Base-by-base conservation (phyloP, 2,329 filamentous ascomycete species). In the Bipolaris bicolor region DNA sequence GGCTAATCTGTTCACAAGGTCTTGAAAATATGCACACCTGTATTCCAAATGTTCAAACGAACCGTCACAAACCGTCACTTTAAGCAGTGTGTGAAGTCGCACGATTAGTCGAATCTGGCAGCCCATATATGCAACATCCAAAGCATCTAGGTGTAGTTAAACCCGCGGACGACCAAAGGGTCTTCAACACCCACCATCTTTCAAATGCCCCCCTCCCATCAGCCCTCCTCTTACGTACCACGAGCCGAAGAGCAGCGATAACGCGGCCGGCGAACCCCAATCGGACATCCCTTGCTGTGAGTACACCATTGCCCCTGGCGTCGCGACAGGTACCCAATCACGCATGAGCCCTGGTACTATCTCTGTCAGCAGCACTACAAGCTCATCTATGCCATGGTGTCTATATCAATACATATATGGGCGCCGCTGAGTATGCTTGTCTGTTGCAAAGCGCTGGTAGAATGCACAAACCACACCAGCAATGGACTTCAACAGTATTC, bases 401-500 rank as follows among this genome's bases (percentile, higher is more conserved):
- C n/a, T 10, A 39, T 18, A 16, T 18, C 36, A 18, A 18, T 16
- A 31, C 29, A 31, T 31, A 31, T 4, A 31, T 31, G 29, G 29
- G 10, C 10, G 10, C 29, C 7, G 10, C 10, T 31, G 29, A 4
- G 3, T 31, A 31, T 13, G 10, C 5, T 5, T 11, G 3, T 1
- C 29, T 31, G 10, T 11, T 31, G 29, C 29, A 31, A 31, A 31
- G 29, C 13, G 37, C 7, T 18, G 20, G 16, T 37, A 37, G 7
- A 11, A 45, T 31, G 24, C 26, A 15, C 16, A 13, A n/a, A 22
- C 18, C 31, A 36, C 45, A 20, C 9, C 7, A 3, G 10, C 45
- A 47, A 47, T 47, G 45, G 29, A 47, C 45, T 13, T 47, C 26
- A 47, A 5, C 29, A 47, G 18, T 5, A 45, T 34, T 22, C 49